Evolutionary conservation across 2,329 filamentous ascomycete species (phyloP).

Genomic region (Diaporthe sp.): DNA sequence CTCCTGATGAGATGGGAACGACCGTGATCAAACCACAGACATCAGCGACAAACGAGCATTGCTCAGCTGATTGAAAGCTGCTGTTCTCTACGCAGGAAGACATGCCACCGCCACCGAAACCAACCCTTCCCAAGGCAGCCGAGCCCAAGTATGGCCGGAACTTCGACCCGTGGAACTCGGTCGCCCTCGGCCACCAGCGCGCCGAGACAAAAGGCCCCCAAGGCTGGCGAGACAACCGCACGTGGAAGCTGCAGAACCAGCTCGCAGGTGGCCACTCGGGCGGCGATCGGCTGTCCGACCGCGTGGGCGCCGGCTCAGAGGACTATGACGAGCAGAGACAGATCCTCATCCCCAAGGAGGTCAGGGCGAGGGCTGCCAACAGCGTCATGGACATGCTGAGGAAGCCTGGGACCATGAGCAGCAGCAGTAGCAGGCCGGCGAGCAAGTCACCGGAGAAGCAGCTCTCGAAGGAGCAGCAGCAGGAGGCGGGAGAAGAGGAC

Average conservation of each 20-base stretch:
- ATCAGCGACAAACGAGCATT: not conserved
- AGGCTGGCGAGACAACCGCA: constrained; percentile 79
- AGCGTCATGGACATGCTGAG: constrained; percentile 69
- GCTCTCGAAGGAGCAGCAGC: not conserved
- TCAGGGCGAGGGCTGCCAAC: constrained; percentile 52
- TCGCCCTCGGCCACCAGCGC: constrained; percentile 82
- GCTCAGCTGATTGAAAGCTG: not conserved
- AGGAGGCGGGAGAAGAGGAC: not conserved
- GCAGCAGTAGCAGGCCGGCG: not conserved
- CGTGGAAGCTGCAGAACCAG: constrained; percentile 77
- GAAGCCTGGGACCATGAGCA: constrained; percentile 58
- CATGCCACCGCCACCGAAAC: constrained; percentile 35
- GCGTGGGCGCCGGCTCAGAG: constrained; percentile 73
- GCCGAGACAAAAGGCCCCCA: constrained; percentile 76
- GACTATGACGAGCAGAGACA: constrained; percentile 62
- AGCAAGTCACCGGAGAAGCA: constrained; percentile 12
- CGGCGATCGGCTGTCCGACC: constrained; percentile 72
- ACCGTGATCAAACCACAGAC: not conserved
- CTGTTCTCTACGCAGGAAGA: not conserved
- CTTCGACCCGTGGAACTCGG: constrained; percentile 80
- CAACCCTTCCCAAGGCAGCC: constrained; percentile 49
- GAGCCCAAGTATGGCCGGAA: constrained; percentile 56
- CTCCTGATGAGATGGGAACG: not conserved
- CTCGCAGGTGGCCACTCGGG: constrained; percentile 70
- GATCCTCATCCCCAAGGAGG: constrained; percentile 58